Evolutionary conservation across 495 filamentous ascomycete species (phyloP).

Genomic region (Stereocaulon alpinum): DNA sequence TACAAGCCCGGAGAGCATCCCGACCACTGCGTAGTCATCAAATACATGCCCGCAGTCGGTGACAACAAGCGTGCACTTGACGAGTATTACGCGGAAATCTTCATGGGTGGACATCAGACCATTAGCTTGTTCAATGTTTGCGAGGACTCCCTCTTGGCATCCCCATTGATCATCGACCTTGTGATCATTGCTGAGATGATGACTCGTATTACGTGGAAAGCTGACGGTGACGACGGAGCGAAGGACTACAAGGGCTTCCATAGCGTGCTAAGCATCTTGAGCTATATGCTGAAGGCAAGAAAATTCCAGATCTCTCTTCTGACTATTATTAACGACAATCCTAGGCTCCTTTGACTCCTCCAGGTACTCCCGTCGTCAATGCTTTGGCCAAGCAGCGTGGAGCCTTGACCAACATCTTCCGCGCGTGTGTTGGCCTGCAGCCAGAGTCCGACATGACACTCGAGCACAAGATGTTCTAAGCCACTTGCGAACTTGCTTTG

Average conservation of each 20-base stretch:
- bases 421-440: conserved; percentile 92
- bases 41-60: conserved; percentile 98
- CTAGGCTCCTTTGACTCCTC: conserved; percentile 87
- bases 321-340: no score
- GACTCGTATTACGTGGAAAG: conserved; percentile 92
- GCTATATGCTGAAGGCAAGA: conserved; percentile 91
- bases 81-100: conserved; percentile 99
- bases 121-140: conserved; percentile 98
- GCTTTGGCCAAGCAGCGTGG: conserved; percentile 91
- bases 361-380: conserved; percentile 94
- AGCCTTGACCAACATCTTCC: conserved; percentile 96
- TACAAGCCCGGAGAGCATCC: conserved; percentile 84
- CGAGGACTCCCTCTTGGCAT: conserved; percentile 96
- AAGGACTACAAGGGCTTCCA: conserved; percentile 88
- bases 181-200: conserved; percentile 91
- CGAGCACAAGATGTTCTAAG: conserved; percentile 91
- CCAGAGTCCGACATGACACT: conserved; percentile 99
- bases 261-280: conserved; percentile 91
- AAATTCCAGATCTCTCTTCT: no score
- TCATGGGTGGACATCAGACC: conserved; percentile 96
- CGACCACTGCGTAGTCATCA: conserved; percentile 85
- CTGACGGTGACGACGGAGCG: conserved; percentile 39
- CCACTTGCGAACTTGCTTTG: not conserved
- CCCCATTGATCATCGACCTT: conserved; percentile 93
- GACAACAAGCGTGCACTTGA: conserved; percentile 98